Evolutionary conservation across 2,329 filamentous ascomycete species (phyloP).

Genomic region (Ophiobolus disseminans): DNA sequence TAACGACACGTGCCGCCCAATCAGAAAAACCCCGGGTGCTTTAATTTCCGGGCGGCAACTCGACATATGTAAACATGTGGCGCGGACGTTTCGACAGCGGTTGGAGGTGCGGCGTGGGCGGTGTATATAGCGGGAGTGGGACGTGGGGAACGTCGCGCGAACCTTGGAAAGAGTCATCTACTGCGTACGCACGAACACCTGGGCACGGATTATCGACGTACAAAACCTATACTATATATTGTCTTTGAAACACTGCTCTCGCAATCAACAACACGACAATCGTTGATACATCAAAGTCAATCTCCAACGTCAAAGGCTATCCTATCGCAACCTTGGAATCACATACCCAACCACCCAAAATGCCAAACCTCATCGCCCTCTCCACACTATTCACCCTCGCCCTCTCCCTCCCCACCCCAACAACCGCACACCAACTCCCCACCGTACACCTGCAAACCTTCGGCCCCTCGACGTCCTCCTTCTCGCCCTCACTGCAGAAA

Average conservation of each 20-base stretch:
- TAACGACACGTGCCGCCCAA: not conserved
- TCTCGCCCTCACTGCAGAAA: slow-evolving; percentile 11
- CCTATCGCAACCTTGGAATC: too few relatives aligned
- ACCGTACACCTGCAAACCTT: slow-evolving; percentile 18
- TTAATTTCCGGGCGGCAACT: not conserved
- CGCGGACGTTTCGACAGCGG: slow-evolving; percentile 6
- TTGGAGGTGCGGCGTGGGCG: too few relatives aligned
- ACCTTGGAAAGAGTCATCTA: too few relatives aligned
- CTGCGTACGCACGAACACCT: not conserved
- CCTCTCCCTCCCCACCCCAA: slow-evolving; percentile 10
- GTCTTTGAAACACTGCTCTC: too few relatives aligned
- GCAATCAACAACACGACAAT: too few relatives aligned
- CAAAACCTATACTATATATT: too few relatives aligned
- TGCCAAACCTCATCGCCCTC: slow-evolving; percentile 11
- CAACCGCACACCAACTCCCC: slow-evolving; percentile 6
- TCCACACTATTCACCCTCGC: slow-evolving; percentile 8
- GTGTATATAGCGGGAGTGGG: too few relatives aligned
- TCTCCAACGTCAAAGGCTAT: not conserved
- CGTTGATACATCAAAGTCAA: too few relatives aligned
- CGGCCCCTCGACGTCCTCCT: slow-evolving; percentile 14
- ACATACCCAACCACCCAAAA: not conserved
- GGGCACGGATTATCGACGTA: too few relatives aligned
- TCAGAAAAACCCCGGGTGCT: too few relatives aligned
- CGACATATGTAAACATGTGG: slow-evolving; percentile 12
- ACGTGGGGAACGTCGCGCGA: too few relatives aligned